Base-by-base conservation (phyloP, 164 flowering plant species). In the Magnolia changhungtana region DNA sequence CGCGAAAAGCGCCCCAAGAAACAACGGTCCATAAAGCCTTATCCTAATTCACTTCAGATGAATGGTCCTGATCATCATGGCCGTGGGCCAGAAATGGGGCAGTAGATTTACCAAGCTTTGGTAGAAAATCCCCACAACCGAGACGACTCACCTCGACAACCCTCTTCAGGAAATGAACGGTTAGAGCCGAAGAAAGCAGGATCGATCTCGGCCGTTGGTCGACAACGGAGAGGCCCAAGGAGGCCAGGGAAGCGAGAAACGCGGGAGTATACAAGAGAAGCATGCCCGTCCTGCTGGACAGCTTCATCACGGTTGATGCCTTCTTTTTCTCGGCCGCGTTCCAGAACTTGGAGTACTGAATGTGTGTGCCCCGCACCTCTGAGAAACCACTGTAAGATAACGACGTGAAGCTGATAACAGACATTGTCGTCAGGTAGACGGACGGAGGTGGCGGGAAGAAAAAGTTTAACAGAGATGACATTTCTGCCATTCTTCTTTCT, bases 91-190 rank as follows among this genome's bases (percentile, higher is more conserved):
- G 45, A 37, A 37, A 37, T 37, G 45, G 45, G 45, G 45, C 45
- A 37, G 45, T 5, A 37, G 45, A 37, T 37, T 37, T 3, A 37
- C 45, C 45, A 5, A 4, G 45, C 45, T 7, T 3, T 3, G 7
- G 7, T 5, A 37, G 45, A 37, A 37, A 37, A 37, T 5, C 45
- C 45, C 45, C 45, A 37, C 45, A 37, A 37, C 45, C 45, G 45
- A 37, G 45, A 4, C 45, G 45, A 16, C 18, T 67, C 80, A 90
- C 92, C 96, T 92, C 94, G 49, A 88, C 68, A 11, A 82, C 75
- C 73, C 94, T 82, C 75, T 92, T 92, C 80, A 89, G 81, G 86
- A 88, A 90, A 83, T 92, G 97, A 18, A 90, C 3, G 69, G 89
- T 72, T 0, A 90, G 82, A 69, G 92, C 88, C 0, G 87, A 84